These are phyloP conservation scores for Colletotrichum nymphaeae DNA, from an alignment of 2,329 filamentous ascomycete genomes.

Conservation along the genomic window DNA sequence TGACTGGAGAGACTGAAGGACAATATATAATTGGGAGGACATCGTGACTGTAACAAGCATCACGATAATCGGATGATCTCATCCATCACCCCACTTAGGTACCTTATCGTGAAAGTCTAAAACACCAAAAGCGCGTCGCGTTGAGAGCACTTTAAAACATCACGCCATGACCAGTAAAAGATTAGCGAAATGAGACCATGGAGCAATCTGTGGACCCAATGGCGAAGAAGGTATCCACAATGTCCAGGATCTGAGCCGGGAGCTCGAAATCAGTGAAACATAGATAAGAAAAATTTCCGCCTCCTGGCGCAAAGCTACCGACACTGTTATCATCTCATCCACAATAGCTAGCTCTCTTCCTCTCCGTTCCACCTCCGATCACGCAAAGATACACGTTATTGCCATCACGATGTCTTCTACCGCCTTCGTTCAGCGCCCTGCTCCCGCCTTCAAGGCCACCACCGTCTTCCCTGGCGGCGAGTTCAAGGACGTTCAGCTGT, in stretches of 20 bases:
- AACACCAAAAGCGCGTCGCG: slow-evolving; percentile 4
- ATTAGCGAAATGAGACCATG: slow-evolving; percentile 8
- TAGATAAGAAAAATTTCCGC: slow-evolving; percentile 24
- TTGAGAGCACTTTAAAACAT: neutral
- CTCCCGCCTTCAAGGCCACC: slow-evolving; percentile 60
- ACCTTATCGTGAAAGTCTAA: neutral
- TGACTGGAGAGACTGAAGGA: no score
- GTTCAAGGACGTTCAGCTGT: slow-evolving; percentile 59
- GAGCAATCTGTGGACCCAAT: slow-evolving; percentile 13
- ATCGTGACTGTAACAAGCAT: no score
- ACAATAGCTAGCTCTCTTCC: neutral
- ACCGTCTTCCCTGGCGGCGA: slow-evolving; percentile 61
- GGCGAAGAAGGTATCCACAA: neutral
- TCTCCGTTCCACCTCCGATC: neutral
- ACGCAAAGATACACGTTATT: neutral
- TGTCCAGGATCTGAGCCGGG: neutral
- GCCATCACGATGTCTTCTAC: slow-evolving; percentile 49
- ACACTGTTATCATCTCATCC: slow-evolving; percentile 8
- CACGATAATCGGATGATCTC: neutral
- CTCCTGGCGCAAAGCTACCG: neutral
- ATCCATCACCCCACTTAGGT: neutral
- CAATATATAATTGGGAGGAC: no score
- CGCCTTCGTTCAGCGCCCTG: slow-evolving; percentile 60
- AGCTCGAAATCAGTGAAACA: neutral
- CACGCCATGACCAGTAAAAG: slow-evolving; percentile 18